Base-by-base conservation (phyloP, 371 early-diverging fungal species). In the Coemansia sp. region DNA sequence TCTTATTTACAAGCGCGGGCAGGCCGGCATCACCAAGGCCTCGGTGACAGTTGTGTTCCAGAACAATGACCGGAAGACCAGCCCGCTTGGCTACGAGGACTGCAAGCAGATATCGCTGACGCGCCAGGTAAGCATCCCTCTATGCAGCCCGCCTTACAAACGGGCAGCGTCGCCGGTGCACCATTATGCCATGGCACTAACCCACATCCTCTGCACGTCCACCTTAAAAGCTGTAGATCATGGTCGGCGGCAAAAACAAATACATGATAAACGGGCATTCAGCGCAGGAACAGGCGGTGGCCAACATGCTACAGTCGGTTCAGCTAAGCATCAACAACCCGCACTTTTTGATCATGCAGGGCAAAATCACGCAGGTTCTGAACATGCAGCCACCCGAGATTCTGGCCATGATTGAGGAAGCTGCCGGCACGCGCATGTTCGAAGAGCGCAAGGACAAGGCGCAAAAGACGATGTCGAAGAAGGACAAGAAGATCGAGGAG, bases 261-360 rank as follows among this genome's bases (percentile, higher is more conserved):
- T 98, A 93, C 74, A 83, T 97, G 65, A 88, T 99, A 66, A 99
- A 99, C 81, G 96, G 97, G 16, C 91, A 91, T 69, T 88, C 88
- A 54, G 88, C 93, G 32, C 93, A 92, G 54, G 93, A 95, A 70
- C 90, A 94, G 64, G 90, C 89, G 14, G 94, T 99, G 1, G 87
- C 88, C 59, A 94, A 88, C 59, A 77, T 99, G 55, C 94, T 97
- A 59, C 97, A 97, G 67, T 94, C 95, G 2, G 98, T 98, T 8
- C 94, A 94, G 77, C 89, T 99, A 26, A 98, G 96, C 80, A 91
- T 98, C 81, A 94, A 98, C 84, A 97, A 98, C 70, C 99, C 99
- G 13, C 96, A 98, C 72, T 99, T 98, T 70, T 77, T 99, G 64
- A 99, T 95, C 70, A 97, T 99, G 96, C 99, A 99, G 81, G 99